phyloP scores from a whole-genome alignment of 23 red algal genomes.

The Gracilariopsis chorda region DNA sequence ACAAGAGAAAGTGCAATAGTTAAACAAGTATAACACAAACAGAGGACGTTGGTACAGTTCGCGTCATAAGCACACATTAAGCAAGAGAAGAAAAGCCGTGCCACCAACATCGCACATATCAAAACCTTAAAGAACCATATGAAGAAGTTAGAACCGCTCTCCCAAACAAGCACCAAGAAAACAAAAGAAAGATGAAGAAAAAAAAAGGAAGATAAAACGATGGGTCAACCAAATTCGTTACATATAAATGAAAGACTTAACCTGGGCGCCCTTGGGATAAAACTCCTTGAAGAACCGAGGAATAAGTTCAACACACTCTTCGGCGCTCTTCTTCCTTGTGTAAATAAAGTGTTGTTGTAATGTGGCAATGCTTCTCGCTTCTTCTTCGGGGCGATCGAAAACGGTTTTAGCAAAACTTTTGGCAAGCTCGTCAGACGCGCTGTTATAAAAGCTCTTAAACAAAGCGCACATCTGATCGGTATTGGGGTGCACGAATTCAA shows the following conservation, averaged over 20 bases:
- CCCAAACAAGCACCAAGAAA: too few relatives aligned
- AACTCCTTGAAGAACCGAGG: slow-evolving; percentile 63
- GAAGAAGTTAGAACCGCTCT: too few relatives aligned
- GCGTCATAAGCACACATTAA: too few relatives aligned
- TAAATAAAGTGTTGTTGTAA: slow-evolving; percentile 76
- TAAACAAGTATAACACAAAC: too few relatives aligned
- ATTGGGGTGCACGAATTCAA: slow-evolving; percentile 63
- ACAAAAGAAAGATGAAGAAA: neutral
- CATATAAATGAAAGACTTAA: neutral
- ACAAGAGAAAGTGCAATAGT: too few relatives aligned
- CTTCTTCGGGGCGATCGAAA: slow-evolving; percentile 42
- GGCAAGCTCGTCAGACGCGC: slow-evolving; percentile 16
- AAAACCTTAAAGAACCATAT: too few relatives aligned
- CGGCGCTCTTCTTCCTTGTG: slow-evolving; percentile 46
- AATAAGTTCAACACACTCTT: slow-evolving; percentile 49
- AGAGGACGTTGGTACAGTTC: too few relatives aligned
- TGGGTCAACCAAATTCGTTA: neutral
- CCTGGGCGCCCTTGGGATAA: slow-evolving; percentile 48
- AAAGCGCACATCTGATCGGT: slow-evolving; percentile 43
- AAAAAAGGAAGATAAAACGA: neutral
- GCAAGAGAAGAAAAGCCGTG: too few relatives aligned
- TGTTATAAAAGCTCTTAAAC: slow-evolving; percentile 67
- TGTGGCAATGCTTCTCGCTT: slow-evolving; percentile 64
- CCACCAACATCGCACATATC: too few relatives aligned
- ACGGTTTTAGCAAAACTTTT: slow-evolving; percentile 56